Evolutionary conservation across 2,329 filamentous ascomycete genomes (phyloP), one percentile per base, ranked within the genome.

Genomic region (Colletotrichum sp.): DNA sequence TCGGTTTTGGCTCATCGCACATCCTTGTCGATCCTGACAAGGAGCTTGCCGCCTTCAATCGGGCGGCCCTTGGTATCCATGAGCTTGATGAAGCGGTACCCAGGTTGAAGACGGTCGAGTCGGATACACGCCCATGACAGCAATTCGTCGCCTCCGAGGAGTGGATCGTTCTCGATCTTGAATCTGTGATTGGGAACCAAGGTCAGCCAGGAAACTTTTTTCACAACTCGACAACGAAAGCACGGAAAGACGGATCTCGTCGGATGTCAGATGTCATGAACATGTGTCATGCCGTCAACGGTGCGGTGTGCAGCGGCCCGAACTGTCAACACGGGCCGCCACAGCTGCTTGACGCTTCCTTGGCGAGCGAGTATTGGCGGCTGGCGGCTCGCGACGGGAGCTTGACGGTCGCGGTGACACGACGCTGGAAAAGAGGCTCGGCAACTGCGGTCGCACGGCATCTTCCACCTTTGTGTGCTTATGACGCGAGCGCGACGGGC

Each of bases 81-180:
- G 60, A 92, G 85, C 52, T 85, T 83, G 68, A 92, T 83, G 77
- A 91, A 89, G 60, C 91, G 88, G 82, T 91, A 92, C 21, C 91
- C 91, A 63, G 83, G 83, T 63, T 86, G 87, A 4, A 92, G 86
- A 52, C 90, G 89, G 82, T 92, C 90, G 15, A 92, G 87, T 5
- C 91, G 89, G 80, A 92, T 88, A 80, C 90, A 92, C 30, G 90
- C 89, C 90, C 90, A 92, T 12, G 88, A 89, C 30, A 89, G 84
- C 44, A 88, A 82, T 16, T 82, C 79, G 65, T 86, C 84, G 62
- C 85, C 83, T 26, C 85, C 82, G 68, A 83, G 81, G 52, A 84
- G 81, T 44, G 85, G 84, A 62, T 87, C 87, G 79, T 91, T 88
- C 77, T 91, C 88, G 71, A 92, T 83, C 75, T 88, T 90, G 83